Evolutionary conservation across 2,329 filamentous ascomycete species (phyloP).

Genomic region (Venturia carpophila): DNA sequence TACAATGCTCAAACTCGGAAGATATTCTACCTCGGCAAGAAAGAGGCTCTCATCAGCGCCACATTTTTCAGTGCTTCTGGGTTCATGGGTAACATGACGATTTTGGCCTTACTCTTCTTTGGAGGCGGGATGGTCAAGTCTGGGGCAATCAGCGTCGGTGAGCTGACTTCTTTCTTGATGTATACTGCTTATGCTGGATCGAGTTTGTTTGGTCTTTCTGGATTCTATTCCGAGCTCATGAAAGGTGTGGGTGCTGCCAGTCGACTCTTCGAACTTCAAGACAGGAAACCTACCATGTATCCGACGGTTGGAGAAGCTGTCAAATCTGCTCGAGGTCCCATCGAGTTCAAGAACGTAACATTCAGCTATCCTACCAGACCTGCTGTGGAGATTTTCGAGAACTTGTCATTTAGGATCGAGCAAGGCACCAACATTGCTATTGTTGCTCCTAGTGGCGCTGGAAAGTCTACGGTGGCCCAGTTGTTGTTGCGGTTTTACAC

Average conservation of each 20-base stretch:
- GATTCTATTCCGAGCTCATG: conserved; percentile 98
- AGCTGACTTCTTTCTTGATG: conserved; percentile 96
- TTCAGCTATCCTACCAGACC: conserved; percentile 94
- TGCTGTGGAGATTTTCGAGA: conserved; percentile 83
- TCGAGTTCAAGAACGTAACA: conserved; percentile 75
- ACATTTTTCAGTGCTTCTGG: conserved; percentile 84
- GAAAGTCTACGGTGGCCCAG: conserved; percentile 93
- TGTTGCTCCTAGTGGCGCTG: conserved; percentile 90
- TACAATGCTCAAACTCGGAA: conserved; percentile 90
- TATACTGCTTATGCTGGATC: conserved; percentile 84
- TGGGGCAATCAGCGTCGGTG: conserved; percentile 80
- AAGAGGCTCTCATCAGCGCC: conserved; percentile 79
- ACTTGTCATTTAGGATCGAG: conserved; percentile 82
- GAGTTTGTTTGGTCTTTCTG: conserved; percentile 86
- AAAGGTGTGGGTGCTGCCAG: conserved; percentile 97
- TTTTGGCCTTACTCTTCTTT: conserved; percentile 80
- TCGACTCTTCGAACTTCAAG: conserved; percentile 89
- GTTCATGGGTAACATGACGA: conserved; percentile 93
- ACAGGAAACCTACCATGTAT: conserved; percentile 78
- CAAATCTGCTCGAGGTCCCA: conserved; percentile 75
- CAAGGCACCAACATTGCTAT: conserved; percentile 93
- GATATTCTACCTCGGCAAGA: conserved; percentile 83
- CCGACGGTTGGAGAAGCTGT: conserved; percentile 76
- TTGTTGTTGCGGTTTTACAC: conserved; percentile 86
- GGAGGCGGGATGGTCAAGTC: conserved; percentile 84